Evolutionary conservation across 1,284 basidiomycete species (phyloP).

Genomic region (Irpex sp.): DNA sequence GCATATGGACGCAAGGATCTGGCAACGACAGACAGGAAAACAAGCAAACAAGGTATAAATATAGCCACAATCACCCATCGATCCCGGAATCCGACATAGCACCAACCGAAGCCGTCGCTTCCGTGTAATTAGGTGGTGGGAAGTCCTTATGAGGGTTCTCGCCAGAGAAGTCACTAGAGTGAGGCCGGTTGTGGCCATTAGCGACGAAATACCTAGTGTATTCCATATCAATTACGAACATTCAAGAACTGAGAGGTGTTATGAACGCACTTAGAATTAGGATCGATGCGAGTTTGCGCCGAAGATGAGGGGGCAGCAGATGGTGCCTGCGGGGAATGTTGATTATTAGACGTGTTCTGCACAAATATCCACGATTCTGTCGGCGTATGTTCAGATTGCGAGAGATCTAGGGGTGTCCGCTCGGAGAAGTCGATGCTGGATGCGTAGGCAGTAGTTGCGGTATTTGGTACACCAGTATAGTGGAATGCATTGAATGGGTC

Average conservation of each 20-base stretch:
- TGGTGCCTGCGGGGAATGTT: neutral
- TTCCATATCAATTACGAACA: neutral
- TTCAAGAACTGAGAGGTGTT: neutral
- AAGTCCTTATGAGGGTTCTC: neutral
- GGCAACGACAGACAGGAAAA: no score
- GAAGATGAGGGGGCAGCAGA: no score
- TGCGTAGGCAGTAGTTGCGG: neutral
- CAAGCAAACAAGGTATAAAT: neutral
- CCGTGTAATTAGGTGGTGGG: neutral
- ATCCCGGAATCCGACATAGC: neutral
- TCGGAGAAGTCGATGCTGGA: neutral
- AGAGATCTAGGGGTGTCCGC: neutral
- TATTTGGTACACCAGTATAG: neutral
- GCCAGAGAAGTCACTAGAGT: neutral
- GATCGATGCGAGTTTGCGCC: neutral
- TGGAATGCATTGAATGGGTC: neutral
- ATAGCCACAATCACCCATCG: neutral
- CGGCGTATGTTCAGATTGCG: neutral
- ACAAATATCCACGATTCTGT: neutral
- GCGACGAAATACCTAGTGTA: neutral
- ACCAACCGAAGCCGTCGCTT: neutral
- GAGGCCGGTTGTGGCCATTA: neutral
- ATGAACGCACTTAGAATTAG: neutral
- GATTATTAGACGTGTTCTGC: neutral
- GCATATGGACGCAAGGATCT: no score